These are phyloP conservation scores for Penstemon eatonii DNA, from an alignment of 257 asterid genomes.

Conservation along the genomic window DNA sequence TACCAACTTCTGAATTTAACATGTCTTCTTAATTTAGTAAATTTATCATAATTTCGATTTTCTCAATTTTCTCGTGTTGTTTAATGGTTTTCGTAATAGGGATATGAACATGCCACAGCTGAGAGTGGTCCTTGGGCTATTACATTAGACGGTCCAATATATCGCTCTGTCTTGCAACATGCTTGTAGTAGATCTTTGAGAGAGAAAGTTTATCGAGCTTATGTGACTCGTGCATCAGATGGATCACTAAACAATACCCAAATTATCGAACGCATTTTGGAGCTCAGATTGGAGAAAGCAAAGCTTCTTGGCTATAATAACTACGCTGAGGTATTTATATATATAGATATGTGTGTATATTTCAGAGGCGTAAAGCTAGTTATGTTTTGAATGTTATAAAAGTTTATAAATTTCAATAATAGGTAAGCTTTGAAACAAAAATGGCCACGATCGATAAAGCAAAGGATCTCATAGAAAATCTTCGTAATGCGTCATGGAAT, in stretches of 20 bases:
- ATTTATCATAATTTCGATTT: background rate
- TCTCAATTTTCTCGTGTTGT: constrained; percentile 13
- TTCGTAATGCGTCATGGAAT: constrained; percentile 46
- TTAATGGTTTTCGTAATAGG: constrained; percentile 37
- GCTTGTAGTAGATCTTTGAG: constrained; percentile 64
- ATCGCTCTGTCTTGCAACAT: constrained; percentile 65
- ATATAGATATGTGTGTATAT: background rate
- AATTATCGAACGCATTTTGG: constrained; percentile 60
- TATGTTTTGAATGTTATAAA: background rate
- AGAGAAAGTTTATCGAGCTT: constrained; percentile 76
- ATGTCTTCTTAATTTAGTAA: background rate
- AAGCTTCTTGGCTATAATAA: constrained; percentile 66
- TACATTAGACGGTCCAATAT: constrained; percentile 71
- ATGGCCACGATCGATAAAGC: constrained; percentile 53
- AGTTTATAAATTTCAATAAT: constrained; percentile 5
- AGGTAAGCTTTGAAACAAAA: constrained; percentile 46
- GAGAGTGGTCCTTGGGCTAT: constrained; percentile 79
- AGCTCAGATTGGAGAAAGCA: constrained; percentile 77
- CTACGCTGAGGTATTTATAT: constrained; percentile 67
- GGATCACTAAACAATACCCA: constrained; percentile 70
- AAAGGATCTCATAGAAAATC: constrained; percentile 47
- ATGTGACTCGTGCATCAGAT: constrained; percentile 71
- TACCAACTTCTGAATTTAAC: background rate
- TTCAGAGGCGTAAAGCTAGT: background rate
- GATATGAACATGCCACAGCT: constrained; percentile 69